These are phyloP conservation scores for Aspergillus sojae DNA, from an alignment of 2,329 filamentous ascomycete species.

Conservation along the genomic window DNA sequence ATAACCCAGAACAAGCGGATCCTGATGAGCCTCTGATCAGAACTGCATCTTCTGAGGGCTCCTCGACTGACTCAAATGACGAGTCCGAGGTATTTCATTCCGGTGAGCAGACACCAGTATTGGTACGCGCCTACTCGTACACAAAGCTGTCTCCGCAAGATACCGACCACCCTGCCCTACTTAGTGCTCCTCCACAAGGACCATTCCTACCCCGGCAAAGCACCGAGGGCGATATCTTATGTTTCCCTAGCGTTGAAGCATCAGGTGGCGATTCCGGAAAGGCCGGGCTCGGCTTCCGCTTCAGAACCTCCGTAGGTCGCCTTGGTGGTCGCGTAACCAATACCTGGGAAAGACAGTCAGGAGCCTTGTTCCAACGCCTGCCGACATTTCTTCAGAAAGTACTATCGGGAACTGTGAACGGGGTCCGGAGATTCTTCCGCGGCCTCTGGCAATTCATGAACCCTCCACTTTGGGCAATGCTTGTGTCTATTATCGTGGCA, in stretches of 20 bases:
- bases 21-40: slow-evolving; percentile 40
- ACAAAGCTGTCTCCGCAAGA: slow-evolving; percentile 34
- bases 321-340: slow-evolving; percentile 22
- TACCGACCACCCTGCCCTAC: slow-evolving; percentile 24
- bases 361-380: slow-evolving; percentile 50
- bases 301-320: slow-evolving; percentile 27
- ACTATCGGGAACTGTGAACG: slow-evolving; percentile 47
- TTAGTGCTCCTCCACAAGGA: slow-evolving; percentile 36
- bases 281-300: slow-evolving; percentile 33
- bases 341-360: slow-evolving; percentile 25
- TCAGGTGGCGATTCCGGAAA: slow-evolving; percentile 29
- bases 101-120: slow-evolving; percentile 45
- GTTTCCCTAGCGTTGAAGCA: slow-evolving; percentile 53
- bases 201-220: slow-evolving; percentile 43
- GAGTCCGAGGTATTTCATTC: slow-evolving; percentile 35
- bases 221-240: slow-evolving; percentile 60
- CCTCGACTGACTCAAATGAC: slow-evolving; percentile 14
- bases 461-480: slow-evolving; percentile 96
- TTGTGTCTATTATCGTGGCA: slow-evolving; percentile 85
- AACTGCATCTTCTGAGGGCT: slow-evolving; percentile 30
- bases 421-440: slow-evolving; percentile 55
- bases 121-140: slow-evolving; percentile 35
- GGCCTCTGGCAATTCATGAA: slow-evolving; percentile 97
- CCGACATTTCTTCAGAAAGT: slow-evolving; percentile 56
- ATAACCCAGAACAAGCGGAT: slow-evolving; percentile 41